A percentile compares a stretch with the other conserved stretches of the same genome.
Evolutionary conservation across 345 rosid species (phyloP).

Genomic region (Euphorbia lathyris): DNA sequence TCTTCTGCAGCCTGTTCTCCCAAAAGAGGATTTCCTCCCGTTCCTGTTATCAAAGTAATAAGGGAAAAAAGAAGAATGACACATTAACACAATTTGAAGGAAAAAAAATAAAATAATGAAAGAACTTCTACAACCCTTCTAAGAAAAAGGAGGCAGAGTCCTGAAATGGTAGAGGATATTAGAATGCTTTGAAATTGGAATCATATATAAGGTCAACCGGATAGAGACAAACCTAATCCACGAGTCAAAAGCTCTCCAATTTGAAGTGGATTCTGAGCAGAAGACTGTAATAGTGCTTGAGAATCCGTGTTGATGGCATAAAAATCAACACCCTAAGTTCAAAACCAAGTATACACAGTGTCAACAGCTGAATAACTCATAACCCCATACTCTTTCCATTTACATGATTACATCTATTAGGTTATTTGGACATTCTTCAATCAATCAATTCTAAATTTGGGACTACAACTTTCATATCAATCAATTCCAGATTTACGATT

Average conservation of each 20-base stretch:
- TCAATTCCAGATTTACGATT: neutral
- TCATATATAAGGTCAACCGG: constrained; percentile 6
- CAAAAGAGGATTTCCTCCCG: constrained; percentile 92
- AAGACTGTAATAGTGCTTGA: constrained; percentile 82
- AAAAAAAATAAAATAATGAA: neutral
- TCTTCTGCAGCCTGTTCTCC: constrained; percentile 99
- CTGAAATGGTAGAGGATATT: neutral
- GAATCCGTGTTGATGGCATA: constrained; percentile 93
- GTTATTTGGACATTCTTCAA: neutral
- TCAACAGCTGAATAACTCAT: neutral
- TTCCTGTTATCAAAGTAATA: constrained; percentile 46
- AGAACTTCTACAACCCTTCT: neutral
- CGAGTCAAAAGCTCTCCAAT: constrained; percentile 97
- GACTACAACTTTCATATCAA: neutral
- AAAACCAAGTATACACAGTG: constrained; percentile 13
- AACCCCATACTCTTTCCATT: neutral
- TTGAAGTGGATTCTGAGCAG: constrained; percentile 81
- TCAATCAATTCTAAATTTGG: neutral
- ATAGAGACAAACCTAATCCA: constrained; percentile 66
- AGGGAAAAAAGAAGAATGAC: neutral
- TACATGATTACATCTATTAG: neutral
- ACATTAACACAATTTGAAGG: neutral
- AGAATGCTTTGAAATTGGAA: neutral
- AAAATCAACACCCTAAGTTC: constrained; percentile 76
- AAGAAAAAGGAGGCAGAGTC: neutral